Evolutionary conservation across 352 stramenopile genomes (phyloP).

Genomic region (Globisporangium radiosum): DNA sequence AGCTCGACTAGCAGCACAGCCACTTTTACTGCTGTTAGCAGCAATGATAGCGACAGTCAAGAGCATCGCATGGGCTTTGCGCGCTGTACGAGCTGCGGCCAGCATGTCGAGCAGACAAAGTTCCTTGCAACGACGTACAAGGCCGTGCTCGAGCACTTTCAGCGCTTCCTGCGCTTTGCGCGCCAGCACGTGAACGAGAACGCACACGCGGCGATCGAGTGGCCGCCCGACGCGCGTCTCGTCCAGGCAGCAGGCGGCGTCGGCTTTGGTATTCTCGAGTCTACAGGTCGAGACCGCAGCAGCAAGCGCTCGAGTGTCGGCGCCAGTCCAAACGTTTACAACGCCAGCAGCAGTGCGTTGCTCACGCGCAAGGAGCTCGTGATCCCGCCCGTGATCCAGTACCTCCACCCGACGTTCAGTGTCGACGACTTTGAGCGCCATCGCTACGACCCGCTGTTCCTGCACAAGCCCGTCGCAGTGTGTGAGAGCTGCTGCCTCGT

Average conservation of each 20-base stretch:
- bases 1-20: background rate
- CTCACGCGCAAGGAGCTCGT: constrained; percentile 50
- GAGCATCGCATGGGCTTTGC: constrained; percentile 18
- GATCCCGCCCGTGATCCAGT: constrained; percentile 91
- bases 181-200: constrained; percentile 32
- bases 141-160: constrained; percentile 92
- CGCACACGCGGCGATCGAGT: constrained; percentile 61
- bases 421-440: constrained; percentile 85
- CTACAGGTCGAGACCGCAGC: constrained; percentile 21
- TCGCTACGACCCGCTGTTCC: constrained; percentile 90
- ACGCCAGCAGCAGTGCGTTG: background rate
- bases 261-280: constrained; percentile 86
- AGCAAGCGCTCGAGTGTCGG: background rate
- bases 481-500: constrained; percentile 93
- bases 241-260: constrained; percentile 88
- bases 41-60: background rate
- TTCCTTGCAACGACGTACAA: constrained; percentile 91
- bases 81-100: constrained; percentile 84
- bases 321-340: background rate
- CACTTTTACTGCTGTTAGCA: background rate
- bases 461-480: constrained; percentile 89
- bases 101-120: constrained; percentile 47
- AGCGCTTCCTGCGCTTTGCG: constrained; percentile 79
- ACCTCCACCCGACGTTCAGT: constrained; percentile 83
- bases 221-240: constrained; percentile 85